A percentile compares a stretch with the other conserved stretches of the same genome.
Conservation (phyloP, 75 land plant species). For the Picea glauca region DNA sequence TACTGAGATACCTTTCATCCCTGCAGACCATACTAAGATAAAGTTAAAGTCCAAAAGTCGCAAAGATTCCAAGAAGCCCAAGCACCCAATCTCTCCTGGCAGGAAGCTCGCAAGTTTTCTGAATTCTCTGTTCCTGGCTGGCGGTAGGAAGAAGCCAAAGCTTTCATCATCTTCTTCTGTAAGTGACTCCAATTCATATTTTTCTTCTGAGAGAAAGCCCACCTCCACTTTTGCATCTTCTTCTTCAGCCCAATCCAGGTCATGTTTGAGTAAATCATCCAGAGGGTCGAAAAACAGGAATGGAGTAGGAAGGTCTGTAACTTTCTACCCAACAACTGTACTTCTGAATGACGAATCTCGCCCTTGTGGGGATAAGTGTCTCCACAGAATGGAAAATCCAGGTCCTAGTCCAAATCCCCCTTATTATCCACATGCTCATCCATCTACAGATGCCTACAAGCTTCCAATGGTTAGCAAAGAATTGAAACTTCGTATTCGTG, state of each 20-base stretch:
- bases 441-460: not conserved
- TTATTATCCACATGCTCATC: no score
- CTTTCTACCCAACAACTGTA: conserved; percentile 48
- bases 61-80: conserved; percentile 29
- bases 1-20: no score
- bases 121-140: conserved; percentile 30
- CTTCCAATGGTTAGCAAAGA: no score
- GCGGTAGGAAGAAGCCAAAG: not conserved
- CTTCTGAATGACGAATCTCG: conserved; percentile 36
- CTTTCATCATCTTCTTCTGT: not conserved
- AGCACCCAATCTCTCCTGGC: conserved; percentile 54
- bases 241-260: conserved; percentile 15
- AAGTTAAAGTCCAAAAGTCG: not conserved
- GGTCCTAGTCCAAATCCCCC: not conserved
- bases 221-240: conserved; percentile 15
- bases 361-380: conserved; percentile 23
- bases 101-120: conserved; percentile 38
- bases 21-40: no score
- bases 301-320: conserved; percentile 40
- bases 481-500: not conserved
- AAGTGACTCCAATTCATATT: conserved; percentile 14
- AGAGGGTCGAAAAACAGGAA: conserved; percentile 6
- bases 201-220: conserved; percentile 11
- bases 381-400: conserved; percentile 1
- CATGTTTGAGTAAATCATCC: conserved; percentile 49